Evolutionary conservation across 164 flowering plant species (phyloP).

Genomic region (Sedum album): DNA sequence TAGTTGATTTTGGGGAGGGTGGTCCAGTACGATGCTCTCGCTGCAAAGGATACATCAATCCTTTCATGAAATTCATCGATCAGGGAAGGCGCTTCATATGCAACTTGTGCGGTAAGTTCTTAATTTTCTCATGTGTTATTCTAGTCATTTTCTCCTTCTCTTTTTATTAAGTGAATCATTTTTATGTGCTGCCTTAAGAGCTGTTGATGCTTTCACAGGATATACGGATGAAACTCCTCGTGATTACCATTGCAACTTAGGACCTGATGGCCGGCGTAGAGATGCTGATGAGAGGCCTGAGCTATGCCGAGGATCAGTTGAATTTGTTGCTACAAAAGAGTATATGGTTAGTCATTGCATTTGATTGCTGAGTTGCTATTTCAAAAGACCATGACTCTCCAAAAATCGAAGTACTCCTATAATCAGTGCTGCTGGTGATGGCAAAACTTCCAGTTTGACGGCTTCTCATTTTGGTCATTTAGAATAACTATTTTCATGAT

Average conservation of each 20-base stretch:
- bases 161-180: too few species aligned
- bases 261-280: conserved; percentile 97
- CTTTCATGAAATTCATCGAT: conserved; percentile 94
- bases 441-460: too few species aligned
- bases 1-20: conserved; percentile 94
- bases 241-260: conserved; percentile 93
- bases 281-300: conserved; percentile 99
- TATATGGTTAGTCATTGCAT: conserved; percentile 55
- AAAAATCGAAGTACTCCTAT: too few species aligned
- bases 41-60: conserved; percentile 94
- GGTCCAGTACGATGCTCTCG: conserved; percentile 99
- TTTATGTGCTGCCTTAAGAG: too few species aligned
- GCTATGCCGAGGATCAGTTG: conserved; percentile 95
- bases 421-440: too few species aligned
- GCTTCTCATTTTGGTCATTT: neutral
- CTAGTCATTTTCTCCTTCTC: too few species aligned
- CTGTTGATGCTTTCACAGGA: conserved; percentile 41
- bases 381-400: too few species aligned
- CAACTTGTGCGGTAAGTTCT: conserved; percentile 93
- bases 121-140: too few species aligned
- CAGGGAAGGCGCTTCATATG: conserved; percentile 92
- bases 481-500: too few species aligned
- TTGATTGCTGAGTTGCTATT: too few species aligned
- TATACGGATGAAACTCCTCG: conserved; percentile 95
- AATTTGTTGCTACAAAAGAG: conserved; percentile 95